These are phyloP conservation scores for Pythium phragmiticola DNA, from an alignment of 352 stramenopile species.

Conservation along the genomic window DNA sequence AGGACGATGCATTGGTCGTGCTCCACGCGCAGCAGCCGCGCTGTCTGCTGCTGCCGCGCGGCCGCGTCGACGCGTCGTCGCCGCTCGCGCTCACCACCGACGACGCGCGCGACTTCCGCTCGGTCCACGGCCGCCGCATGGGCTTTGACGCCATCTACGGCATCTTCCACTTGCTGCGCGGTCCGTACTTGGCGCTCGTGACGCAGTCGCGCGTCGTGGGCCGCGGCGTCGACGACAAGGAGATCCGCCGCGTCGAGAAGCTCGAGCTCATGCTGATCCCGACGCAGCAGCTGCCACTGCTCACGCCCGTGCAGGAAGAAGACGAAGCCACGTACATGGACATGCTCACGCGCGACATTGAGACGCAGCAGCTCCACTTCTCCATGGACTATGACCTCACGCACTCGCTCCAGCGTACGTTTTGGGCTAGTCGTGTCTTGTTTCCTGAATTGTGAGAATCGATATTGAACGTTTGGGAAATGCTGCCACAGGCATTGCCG, in stretches of 20 bases:
- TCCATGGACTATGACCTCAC: slow-evolving; percentile 59
- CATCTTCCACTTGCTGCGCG: slow-evolving; percentile 66
- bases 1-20: slow-evolving; percentile 69
- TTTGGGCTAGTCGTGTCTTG: background rate
- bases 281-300: slow-evolving; percentile 43
- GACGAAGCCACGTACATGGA: slow-evolving; percentile 53
- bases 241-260: slow-evolving; percentile 53
- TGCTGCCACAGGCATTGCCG: slow-evolving; percentile 42
- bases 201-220: slow-evolving; percentile 64
- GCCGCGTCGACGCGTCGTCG: slow-evolving; percentile 22
- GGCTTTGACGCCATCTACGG: slow-evolving; percentile 79
- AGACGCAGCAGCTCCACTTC: slow-evolving; percentile 55
- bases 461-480: background rate
- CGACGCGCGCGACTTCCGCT: slow-evolving; percentile 55
- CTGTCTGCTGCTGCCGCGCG: slow-evolving; percentile 51
- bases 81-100: slow-evolving; percentile 56
- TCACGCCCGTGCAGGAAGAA: slow-evolving; percentile 47
- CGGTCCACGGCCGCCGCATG: slow-evolving; percentile 72
- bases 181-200: slow-evolving; percentile 69
- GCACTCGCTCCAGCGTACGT: slow-evolving; percentile 59
- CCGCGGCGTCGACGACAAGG: slow-evolving; percentile 46
- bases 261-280: slow-evolving; percentile 55
- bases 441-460: slow-evolving; percentile 3
- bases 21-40: slow-evolving; percentile 47
- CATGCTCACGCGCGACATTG: slow-evolving; percentile 45